Evolutionary conservation across 1,284 basidiomycete genomes (phyloP), one percentile per base, ranked within the genome.

Genomic region (Lentinus polychrous): DNA sequence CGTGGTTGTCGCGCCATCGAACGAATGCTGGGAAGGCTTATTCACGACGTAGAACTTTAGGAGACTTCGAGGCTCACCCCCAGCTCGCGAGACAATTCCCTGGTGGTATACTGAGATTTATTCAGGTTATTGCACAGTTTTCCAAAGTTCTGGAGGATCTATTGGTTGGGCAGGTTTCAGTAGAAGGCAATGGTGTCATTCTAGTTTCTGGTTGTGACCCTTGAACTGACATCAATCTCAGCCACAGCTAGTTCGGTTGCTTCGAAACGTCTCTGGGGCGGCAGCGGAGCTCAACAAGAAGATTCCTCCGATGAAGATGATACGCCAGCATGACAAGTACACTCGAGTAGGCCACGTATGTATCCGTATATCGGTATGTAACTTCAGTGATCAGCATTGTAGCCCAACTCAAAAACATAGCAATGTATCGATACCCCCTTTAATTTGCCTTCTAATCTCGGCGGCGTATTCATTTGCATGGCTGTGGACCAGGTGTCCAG

Each of bases 261-360:
- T 86, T 14, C 72, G 79, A 11, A 81, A 79, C 56, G 62, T 8
- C 73, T 87, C 55, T 86, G 81, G 78, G 79, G 83, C 32, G 66
- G 72, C 18, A 59, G 57, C 23, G 53, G 14, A 5, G 18, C 60
- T 10, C 52, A 59, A 1, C 55, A 60, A 11, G 61, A 57, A 15
- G 61, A 66, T 5, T 57, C 57, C 8, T 66, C 62, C 1, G 67
- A 66, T 11, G 65, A 66, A 31, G 71, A 70, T 23, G 69, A 66
- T 18, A 59, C n/a, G n/a, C n/a, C n/a, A n/a, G n/a, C n/a, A 60
- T 7, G 57, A 51, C 10, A 51, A 49, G 20, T 8, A 43, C 15
- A n/a, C n/a, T 27, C 10, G 27, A 27, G 5, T 27, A 27, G 27
- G 27, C 27, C 27, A 4, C 10, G 10, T 27, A 10, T 27, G 27